Base-by-base conservation (phyloP, 2,329 filamentous ascomycete genomes). In the Verticillium klebahnii region DNA sequence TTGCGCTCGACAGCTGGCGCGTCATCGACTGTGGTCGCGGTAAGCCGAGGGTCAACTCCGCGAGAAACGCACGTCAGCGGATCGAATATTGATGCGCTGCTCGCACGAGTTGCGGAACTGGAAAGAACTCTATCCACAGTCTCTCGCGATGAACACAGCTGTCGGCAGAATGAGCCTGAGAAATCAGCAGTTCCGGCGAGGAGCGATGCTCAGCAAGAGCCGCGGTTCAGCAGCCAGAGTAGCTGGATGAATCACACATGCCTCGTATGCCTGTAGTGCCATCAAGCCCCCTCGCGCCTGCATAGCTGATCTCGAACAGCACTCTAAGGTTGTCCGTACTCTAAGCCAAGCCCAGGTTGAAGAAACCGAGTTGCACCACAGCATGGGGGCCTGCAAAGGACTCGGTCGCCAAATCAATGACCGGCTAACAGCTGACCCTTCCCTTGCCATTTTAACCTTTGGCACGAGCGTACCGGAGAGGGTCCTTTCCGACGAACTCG, bases 211-310 rank as follows among this genome's bases (percentile, higher is more conserved):
- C 11, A 6, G 8, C 17, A 17, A n/a, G 55, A 23, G 55, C n/a
- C 55, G 9, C 55, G 55, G 37, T 32, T 23, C 55, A 23, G n/a
- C 55, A 57, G 77, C 0, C 77, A 80, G 58, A 83, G 78, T 57
- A 81, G 84, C 66, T 84, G 81, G 80, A 75, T 79, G 70, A 77
- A 78, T 55, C 73, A 74, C 9, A 68, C 74, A 11, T 69, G 73
- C 56, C 72, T 78, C 66, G 80, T 81, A 68, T 64, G 74, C 70
- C 50, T 45, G 45, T 8, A 12, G 9, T 57, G 32, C 17, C 11
- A 56, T 19, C 1, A 5, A 29, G 29, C 29, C 29, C 9, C 23
- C 8, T 34, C 12, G n/a, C 34, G 15, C n/a, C n/a, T 15, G 7
- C 25, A 12, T 56, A 17, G 31, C 32, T 36, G 31, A 32, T 37